Base-by-base conservation (phyloP, 225 moss, liverwort and hornwort genomes). In the Pseudoscleropodium purum region DNA sequence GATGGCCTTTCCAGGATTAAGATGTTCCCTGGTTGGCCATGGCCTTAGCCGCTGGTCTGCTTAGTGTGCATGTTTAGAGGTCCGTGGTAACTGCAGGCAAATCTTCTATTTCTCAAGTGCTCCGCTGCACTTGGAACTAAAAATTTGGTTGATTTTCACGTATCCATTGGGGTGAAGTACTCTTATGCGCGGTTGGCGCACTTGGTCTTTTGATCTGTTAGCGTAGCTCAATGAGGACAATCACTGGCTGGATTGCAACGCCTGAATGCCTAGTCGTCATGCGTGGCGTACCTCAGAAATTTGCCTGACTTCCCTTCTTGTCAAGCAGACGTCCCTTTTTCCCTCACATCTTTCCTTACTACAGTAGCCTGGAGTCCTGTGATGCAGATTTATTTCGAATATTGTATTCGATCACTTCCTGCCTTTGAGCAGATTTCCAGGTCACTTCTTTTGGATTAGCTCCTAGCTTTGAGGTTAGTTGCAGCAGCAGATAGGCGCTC, bases 121-220 rank as follows among this genome's bases (percentile, higher is more conserved):
- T 86, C 33, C 64, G 26, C 72, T 80, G 75, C 79, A 79, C 79
- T 74, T 90, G 73, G 75, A 86, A 81, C 73, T 63, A 26, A 61
- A 56, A 49, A 56, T 41, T 54, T 86, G 86, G 81, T 52, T 75
- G 86, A 61, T 82, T 74, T 80, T 74, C 65, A 54, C 65, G 49
- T 61, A 65, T 57, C 86, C 65, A 82, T 74, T 57, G 36, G 74
- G 85, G 43, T 33, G 85, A 78, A 79, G 57, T 79, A 79, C 78
- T 78, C 89, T 66, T 60, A 18, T 45, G 82, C 74, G 73, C 90
- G 75, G 86, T 75, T 57, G 82, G 90, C 86, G 54, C 86, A 57
- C 54, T 56, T 86, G 86, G 82, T 86, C 86, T 82, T 85, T 86
- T 56, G 86, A 86, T 81, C 86, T 86, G 81, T 89, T 77, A 89